Percentiles rank a stretch among this genome's conserved stretches.
phyloP scores from a whole-genome alignment of 768 basidiomycete genomes.

The Leccinellum rugosiceps region DNA sequence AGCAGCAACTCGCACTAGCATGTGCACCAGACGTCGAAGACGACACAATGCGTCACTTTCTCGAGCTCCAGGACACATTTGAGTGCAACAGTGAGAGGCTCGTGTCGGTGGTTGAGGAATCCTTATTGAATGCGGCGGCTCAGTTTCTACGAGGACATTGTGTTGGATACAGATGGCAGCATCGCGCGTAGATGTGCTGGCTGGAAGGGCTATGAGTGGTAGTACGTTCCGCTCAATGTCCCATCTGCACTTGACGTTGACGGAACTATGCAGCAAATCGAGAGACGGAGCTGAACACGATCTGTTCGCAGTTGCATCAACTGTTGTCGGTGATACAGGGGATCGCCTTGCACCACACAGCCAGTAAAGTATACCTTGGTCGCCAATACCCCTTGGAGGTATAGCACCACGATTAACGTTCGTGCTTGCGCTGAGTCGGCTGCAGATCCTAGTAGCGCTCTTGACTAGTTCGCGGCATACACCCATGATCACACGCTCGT shows the following conservation, averaged over 20 bases:
- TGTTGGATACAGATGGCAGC: conserved; percentile 57
- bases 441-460: conserved; percentile 68
- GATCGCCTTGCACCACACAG: conserved; percentile 60
- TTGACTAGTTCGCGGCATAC: conserved; percentile 70
- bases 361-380: conserved; percentile 69
- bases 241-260: conserved; percentile 1
- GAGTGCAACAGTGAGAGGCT: conserved; percentile 71
- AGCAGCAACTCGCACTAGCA: conserved; percentile 51
- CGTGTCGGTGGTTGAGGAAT: background rate
- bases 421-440: conserved; percentile 5
- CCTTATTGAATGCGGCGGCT: conserved; percentile 5
- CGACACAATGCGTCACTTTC: conserved; percentile 50
- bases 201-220: conserved; percentile 44
- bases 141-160: conserved; percentile 68
- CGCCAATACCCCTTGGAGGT: conserved; percentile 70
- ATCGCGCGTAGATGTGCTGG: conserved; percentile 46
- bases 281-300: conserved; percentile 43
- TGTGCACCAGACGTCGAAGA: conserved; percentile 41
- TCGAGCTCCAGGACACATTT: conserved; percentile 72
- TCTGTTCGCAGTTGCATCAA: conserved; percentile 54
- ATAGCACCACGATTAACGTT: background rate
- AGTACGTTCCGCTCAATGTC: conserved; percentile 28
- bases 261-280: conserved; percentile 35
- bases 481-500: conserved; percentile 27
- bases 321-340: conserved; percentile 76